These are phyloP conservation scores for Eutrema heterophyllum DNA, from an alignment of 345 rosid species.

Conservation along the genomic window DNA sequence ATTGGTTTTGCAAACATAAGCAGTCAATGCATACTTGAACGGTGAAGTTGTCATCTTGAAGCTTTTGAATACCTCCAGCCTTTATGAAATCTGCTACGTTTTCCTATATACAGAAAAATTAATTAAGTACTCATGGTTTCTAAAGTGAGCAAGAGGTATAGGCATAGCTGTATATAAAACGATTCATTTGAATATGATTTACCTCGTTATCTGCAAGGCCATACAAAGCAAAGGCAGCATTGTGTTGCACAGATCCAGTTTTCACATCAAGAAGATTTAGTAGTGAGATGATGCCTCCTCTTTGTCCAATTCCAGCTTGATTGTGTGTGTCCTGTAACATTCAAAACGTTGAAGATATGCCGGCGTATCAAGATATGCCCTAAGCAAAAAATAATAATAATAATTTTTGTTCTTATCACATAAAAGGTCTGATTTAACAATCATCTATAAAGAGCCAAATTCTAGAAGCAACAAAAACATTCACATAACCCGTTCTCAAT, in stretches of 20 bases:
- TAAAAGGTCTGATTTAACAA: background rate
- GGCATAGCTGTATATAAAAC: background rate
- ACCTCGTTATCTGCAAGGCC: constrained; percentile 85
- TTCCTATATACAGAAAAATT: constrained; percentile 35
- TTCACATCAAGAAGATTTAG: constrained; percentile 57
- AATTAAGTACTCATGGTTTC: background rate
- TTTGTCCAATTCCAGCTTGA: constrained; percentile 78
- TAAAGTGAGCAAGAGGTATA: background rate
- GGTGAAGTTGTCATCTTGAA: constrained; percentile 54
- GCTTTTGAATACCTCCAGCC: constrained; percentile 56
- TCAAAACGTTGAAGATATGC: background rate
- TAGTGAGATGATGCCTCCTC: constrained; percentile 55
- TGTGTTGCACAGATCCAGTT: constrained; percentile 61
- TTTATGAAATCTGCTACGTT: constrained; percentile 57
- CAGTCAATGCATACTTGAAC: constrained; percentile 43
- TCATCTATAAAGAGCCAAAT: background rate
- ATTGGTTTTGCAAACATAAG: background rate
- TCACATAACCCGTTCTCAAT: too few species aligned
- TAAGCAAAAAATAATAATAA: background rate
- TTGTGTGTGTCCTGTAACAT: constrained; percentile 59
- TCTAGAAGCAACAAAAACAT: background rate
- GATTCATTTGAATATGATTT: background rate
- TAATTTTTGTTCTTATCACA: background rate
- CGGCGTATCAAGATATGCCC: background rate
- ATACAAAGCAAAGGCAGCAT: constrained; percentile 69